These are phyloP conservation scores for Miscanthus sacchariflorus DNA, from an alignment of 202 grass and related monocot species.

Conservation along the genomic window DNA sequence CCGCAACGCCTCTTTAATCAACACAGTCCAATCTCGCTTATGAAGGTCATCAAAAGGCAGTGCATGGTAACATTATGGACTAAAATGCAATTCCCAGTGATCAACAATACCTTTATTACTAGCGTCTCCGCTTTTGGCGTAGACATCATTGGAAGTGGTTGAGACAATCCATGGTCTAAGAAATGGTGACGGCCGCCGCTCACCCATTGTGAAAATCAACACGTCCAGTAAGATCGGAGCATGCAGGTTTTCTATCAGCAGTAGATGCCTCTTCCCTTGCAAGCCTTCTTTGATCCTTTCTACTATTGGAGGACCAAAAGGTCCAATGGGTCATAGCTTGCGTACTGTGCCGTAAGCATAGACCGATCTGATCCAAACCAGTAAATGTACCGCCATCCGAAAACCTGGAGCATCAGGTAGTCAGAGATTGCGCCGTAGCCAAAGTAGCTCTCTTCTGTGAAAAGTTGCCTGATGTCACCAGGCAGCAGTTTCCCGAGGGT, in stretches of 20 bases:
- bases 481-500: neutral
- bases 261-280: neutral
- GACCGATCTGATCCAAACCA: neutral
- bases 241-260: conserved; percentile 1
- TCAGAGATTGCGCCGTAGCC: neutral
- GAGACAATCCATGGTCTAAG: neutral
- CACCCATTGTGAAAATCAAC: neutral
- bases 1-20: neutral
- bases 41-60: neutral
- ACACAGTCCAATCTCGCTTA: neutral
- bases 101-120: neutral
- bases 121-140: neutral
- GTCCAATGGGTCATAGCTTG: rapidly evolving
- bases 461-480: neutral
- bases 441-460: neutral
- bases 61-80: neutral
- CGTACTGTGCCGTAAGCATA: no score
- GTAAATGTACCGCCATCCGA: neutral
- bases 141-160: neutral
- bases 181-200: neutral
- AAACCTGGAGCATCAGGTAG: neutral
- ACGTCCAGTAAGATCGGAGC: rapidly evolving
- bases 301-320: no score
- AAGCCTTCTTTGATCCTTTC: neutral
- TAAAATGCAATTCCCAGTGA: neutral